Conservation (phyloP, 306 rosid genomes). For the Vachellia collinsii region DNA sequence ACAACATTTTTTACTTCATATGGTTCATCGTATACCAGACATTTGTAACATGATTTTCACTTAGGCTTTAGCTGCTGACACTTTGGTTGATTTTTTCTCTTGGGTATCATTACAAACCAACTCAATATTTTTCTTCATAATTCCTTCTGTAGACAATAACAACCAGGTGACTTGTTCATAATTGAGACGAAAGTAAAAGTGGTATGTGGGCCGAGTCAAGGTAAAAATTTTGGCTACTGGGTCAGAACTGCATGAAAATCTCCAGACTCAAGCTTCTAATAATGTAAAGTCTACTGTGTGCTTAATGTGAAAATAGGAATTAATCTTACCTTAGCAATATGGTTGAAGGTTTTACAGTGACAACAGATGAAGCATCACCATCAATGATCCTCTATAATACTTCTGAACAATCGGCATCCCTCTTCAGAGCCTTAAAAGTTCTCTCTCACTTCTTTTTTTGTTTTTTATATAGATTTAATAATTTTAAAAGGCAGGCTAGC, state of each 20-base stretch:
- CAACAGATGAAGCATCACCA: too few relatives aligned
- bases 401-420: too few relatives aligned
- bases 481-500: neutral
- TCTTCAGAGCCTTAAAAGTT: too few relatives aligned
- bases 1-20: neutral
- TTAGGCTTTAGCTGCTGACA: neutral
- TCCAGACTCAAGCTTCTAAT: neutral
- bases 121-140: neutral
- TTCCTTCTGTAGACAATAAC: neutral
- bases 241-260: too few relatives aligned
- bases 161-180: neutral
- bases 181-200: neutral
- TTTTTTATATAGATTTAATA: too few relatives aligned
- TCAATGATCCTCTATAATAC: too few relatives aligned
- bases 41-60: neutral
- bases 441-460: neutral
- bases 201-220: too few relatives aligned
- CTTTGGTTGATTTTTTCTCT: neutral
- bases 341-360: too few relatives aligned
- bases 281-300: neutral
- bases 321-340: too few relatives aligned
- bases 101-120: neutral
- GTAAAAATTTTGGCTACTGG: too few relatives aligned
- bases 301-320: neutral
- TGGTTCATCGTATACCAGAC: conserved; percentile 14